These are phyloP conservation scores for Carex scoparia DNA, from an alignment of 176 grass and related monocot species.

Conservation along the genomic window DNA sequence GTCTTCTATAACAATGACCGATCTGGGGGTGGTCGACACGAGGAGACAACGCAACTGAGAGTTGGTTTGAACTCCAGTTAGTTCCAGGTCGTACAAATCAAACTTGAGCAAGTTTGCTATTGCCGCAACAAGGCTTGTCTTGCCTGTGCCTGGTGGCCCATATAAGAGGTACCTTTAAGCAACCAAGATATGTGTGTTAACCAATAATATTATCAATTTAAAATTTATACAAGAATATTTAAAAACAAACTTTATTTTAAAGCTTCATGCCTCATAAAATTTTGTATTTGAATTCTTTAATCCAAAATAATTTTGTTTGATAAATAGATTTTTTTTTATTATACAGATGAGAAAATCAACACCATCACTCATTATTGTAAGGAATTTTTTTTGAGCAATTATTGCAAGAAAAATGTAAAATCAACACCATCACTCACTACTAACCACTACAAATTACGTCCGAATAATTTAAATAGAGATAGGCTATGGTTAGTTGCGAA, in stretches of 20 bases:
- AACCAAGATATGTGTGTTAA: not conserved
- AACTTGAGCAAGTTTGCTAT: conserved; percentile 88
- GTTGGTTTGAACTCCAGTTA: conserved; percentile 61
- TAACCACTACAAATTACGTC: no score
- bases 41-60: conserved; percentile 59
- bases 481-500: no score
- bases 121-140: conserved; percentile 78
- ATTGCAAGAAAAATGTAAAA: no score
- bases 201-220: not conserved
- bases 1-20: conserved; percentile 75
- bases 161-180: conserved; percentile 54
- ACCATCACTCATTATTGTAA: no score
- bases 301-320: no score
- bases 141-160: conserved; percentile 72
- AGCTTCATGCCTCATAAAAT: not conserved
- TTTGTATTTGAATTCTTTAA: no score
- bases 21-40: conserved; percentile 58
- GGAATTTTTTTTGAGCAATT: no score
- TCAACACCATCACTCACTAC: no score
- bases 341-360: no score
- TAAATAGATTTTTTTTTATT: no score
- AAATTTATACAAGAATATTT: not conserved
- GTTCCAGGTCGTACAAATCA: conserved; percentile 84
- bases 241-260: not conserved
- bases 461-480: no score